Base-by-base conservation (phyloP, 305 asterid genomes). In the Salvia sclarea region DNA sequence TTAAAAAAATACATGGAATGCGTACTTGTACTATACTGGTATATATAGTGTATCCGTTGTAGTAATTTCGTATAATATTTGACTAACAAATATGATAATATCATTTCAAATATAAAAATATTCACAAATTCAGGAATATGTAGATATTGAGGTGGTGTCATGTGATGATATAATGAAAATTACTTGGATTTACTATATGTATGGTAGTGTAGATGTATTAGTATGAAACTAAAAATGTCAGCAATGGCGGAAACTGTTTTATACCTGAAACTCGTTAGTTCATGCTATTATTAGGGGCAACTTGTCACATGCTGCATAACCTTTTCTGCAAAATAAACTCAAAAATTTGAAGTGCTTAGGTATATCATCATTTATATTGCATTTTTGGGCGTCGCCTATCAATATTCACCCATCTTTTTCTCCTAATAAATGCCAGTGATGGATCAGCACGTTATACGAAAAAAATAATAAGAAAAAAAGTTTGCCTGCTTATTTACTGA, bases 281-380 rank as follows among this genome's bases (percentile, higher is more conserved):
- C 22, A n/a, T 49, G n/a, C 58, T 30, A 45, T 44, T 30, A 45
- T 44, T 44, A 43, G 57, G 25, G 43, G 22, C 65, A 25, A 54
- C 24, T 40, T 17, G 47, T 54, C 73, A 44, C 64, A 38, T 40
- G 52, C 43, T 5, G 2, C 31, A 31, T 6, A 17, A 4, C 24
- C 25, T 28, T 56, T 30, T 14, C 9, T 4, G 13, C 33, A 53
- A 24, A 24, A 21, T 50, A 17, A 41, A 41, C 33, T 28, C 33
- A 3, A 28, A 28, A 1, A 28, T 28, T 28, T 28, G 5, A 28
- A 28, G 3, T 28, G 33, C 5, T 4, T 28, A 28, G 33, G 33
- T 0, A 0, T 1, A 28, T 28, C 33, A 28, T 28, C 14, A 41
- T 41, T 41, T 41, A 41, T 41, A 12, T 41, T 41, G 48, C 45